Conservation (phyloP, 2,329 filamentous ascomycete genomes). For the Phyllosticta citribraziliensis region DNA sequence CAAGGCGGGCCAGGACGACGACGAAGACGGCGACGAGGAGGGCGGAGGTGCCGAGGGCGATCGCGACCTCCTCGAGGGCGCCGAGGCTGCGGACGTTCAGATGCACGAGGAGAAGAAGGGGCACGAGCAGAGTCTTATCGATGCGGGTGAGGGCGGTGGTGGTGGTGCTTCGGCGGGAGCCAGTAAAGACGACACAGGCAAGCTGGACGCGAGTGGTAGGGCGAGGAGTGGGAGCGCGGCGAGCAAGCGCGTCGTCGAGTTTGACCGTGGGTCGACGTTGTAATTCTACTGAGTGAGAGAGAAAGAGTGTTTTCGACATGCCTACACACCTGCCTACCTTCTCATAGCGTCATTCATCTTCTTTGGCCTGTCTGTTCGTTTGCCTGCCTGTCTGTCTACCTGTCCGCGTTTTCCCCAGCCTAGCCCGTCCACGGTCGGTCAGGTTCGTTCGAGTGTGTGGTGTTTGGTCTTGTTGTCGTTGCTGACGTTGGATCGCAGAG, state of each 20-base stretch:
- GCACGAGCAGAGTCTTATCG: background rate
- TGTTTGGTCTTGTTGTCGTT: too few species aligned
- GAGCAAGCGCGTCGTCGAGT: slow-evolving; percentile 23
- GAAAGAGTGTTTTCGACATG: background rate
- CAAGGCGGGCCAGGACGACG: slow-evolving; percentile 55
- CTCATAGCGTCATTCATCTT: too few species aligned
- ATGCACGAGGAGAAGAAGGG: background rate
- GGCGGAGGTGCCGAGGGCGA: slow-evolving; percentile 17
- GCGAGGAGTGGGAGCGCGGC: background rate
- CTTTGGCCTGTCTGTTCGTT: too few species aligned
- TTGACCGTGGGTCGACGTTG: slow-evolving; percentile 19
- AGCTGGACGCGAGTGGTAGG: slow-evolving; percentile 17
- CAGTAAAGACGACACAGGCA: slow-evolving; percentile 14
- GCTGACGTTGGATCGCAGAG: too few species aligned
- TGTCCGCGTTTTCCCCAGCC: too few species aligned
- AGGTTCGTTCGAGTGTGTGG: too few species aligned
- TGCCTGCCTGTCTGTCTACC: too few species aligned
- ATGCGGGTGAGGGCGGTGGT: background rate
- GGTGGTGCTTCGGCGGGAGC: background rate
- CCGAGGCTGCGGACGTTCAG: slow-evolving; percentile 36
- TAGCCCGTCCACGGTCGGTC: too few species aligned
- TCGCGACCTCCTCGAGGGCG: slow-evolving; percentile 39
- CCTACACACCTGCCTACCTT: too few species aligned
- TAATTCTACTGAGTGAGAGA: background rate
- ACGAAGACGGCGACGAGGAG: slow-evolving; percentile 38